A percentile compares a stretch with the other conserved stretches of the same genome.
Evolutionary conservation across 495 filamentous ascomycete species (phyloP).

Genomic region (Penicillium steckii): DNA sequence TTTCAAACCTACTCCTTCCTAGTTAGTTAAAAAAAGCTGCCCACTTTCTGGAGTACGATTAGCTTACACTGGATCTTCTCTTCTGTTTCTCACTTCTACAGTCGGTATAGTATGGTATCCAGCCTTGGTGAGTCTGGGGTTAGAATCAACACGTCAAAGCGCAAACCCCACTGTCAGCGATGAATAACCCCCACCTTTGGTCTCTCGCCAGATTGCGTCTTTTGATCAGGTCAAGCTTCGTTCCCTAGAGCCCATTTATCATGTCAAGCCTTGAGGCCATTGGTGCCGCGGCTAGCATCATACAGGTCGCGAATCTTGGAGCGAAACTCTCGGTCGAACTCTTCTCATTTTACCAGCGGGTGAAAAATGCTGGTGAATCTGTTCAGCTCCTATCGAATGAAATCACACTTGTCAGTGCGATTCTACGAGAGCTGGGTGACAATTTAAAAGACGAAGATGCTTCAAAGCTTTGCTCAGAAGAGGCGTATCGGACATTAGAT

Average conservation of each 20-base stretch:
- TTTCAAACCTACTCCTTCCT: too few species aligned
- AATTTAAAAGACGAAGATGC: constrained; percentile 23
- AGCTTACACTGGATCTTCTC: too few species aligned
- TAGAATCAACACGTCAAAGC: background rate
- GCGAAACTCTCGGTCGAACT: constrained; percentile 33
- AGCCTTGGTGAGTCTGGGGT: too few species aligned
- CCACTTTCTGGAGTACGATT: too few species aligned
- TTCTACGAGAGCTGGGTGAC: constrained; percentile 29
- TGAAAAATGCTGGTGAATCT: constrained; percentile 27
- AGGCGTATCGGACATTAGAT: constrained; percentile 20
- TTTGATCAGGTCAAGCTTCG: background rate
- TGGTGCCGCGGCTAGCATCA: constrained; percentile 33
- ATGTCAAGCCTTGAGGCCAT: constrained; percentile 16
- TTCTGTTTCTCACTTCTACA: too few species aligned
- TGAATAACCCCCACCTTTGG: background rate
- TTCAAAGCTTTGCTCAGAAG: constrained; percentile 21
- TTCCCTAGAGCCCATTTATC: background rate
- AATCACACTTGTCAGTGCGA: constrained; percentile 31
- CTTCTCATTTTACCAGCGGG: constrained; percentile 33
- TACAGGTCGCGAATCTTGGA: constrained; percentile 38
- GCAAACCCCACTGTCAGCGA: background rate
- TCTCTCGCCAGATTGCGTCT: background rate
- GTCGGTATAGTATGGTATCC: too few species aligned
- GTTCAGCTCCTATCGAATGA: constrained; percentile 35
- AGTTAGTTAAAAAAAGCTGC: too few species aligned